Percentiles rank a stretch among this genome's conserved stretches.
Evolutionary conservation across 208 protist genomes (phyloP).

Genomic region (Trypanosoma conorhini): DNA sequence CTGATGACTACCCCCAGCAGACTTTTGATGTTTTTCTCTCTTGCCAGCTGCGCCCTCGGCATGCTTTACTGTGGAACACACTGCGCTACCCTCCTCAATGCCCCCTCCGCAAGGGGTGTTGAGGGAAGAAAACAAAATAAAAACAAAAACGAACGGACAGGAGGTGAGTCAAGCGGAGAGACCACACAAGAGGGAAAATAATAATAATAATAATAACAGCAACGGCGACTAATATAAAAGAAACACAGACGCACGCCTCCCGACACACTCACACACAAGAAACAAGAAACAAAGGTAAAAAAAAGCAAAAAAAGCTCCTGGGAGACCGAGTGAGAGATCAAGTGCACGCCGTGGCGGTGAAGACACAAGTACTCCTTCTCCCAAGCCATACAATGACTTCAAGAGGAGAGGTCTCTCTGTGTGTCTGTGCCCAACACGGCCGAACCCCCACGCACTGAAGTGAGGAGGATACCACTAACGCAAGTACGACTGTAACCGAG

Average conservation of each 20-base stretch:
- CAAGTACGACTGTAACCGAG: too few species aligned
- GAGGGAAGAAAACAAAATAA: not conserved
- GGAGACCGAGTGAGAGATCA: too few species aligned
- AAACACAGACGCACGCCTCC: not conserved
- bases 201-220: not conserved
- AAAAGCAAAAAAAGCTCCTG: not conserved
- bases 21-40: not conserved
- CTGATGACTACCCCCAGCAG: conserved; percentile 76
- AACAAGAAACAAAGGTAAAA: too few species aligned
- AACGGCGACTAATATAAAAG: not conserved
- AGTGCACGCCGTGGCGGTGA: not conserved
- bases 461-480: too few species aligned
- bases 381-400: not conserved
- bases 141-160: not conserved
- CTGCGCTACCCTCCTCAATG: too few species aligned
- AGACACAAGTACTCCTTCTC: not conserved
- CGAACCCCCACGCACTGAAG: not conserved
- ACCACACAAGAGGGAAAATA: not conserved
- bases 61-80: not conserved
- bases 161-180: not conserved
- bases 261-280: too few species aligned
- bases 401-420: not conserved
- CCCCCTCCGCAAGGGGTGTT: not conserved
- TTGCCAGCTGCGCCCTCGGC: not conserved
- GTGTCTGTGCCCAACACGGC: not conserved